Base-by-base conservation (phyloP, 2,329 filamentous ascomycete genomes). In the Rhinocladiella mackenziei region DNA sequence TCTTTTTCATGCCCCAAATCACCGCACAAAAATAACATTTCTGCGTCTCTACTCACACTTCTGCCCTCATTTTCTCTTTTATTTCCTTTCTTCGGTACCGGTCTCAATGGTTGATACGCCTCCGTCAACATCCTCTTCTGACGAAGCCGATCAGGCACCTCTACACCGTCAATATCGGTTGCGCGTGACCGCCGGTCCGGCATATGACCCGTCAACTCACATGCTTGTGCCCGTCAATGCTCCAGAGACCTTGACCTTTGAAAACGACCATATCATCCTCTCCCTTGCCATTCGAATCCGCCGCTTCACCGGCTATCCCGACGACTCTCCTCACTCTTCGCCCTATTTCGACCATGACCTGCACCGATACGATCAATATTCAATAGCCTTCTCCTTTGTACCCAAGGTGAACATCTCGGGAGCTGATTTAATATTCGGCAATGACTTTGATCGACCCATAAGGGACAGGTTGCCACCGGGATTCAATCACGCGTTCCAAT, bases 371-470 rank as follows among this genome's bases (percentile, higher is more conserved):
- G 89, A 96, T 65, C 84, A 88, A 62, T 96, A 96, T 71, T 86
- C 82, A 57, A 88, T 97, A 58, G 75, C 79, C 22, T 83, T 95
- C 61, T 76, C 78, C 33, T 86, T 96, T 64, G 80, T 77, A 0
- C 86, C 84, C n/a, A 86, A 85, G 57, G 58, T 69, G 20, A 65
- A 65, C 25, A 80, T 94, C 44, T 72, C 74, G 2, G 88, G 80
- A 32, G 66, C 77, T 18, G 81, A 94, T 51, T 73, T 98, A 2
- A 81, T 96, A 41, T 95, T 95, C 58, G 92, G 91, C 30, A 97
- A 97, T 64, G 89, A 96, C 71, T 96, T 97, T 62, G 89, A 95
- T 60, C 79, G 85, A 38, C 87, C 92, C 0, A 92, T 98, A 56
- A 79, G 88, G 20, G 84, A 95, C 61, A 78, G 82, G 11, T 72